phyloP scores from a whole-genome alignment of 345 rosid species.

The Eucalyptus brandiana region DNA sequence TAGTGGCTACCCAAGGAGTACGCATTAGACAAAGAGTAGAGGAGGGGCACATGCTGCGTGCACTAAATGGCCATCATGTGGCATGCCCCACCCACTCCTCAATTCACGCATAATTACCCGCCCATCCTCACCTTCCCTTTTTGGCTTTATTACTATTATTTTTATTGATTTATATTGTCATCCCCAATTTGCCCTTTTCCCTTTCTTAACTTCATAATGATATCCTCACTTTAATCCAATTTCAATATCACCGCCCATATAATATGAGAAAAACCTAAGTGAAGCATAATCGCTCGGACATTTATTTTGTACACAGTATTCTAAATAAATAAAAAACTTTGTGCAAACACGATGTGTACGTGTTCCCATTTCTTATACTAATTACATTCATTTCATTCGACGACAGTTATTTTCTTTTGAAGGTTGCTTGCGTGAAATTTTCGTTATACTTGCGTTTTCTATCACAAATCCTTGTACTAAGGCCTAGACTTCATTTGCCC shows the following conservation, averaged over 20 bases:
- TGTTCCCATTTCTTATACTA: background rate
- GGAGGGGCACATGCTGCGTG: slow-evolving; percentile 3
- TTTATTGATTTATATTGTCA: background rate
- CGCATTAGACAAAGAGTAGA: background rate
- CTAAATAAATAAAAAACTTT: background rate
- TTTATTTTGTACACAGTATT: background rate
- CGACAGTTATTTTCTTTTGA: background rate
- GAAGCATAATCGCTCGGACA: background rate
- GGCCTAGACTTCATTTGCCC: background rate
- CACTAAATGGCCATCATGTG: background rate
- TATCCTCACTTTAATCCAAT: background rate
- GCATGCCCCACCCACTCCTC: slow-evolving; percentile 15
- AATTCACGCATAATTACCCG: slow-evolving; percentile 29
- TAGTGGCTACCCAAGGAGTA: background rate
- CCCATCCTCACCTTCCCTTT: background rate
- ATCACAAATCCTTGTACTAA: background rate
- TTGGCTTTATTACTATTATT: background rate
- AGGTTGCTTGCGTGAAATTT: background rate
- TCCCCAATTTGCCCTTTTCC: background rate
- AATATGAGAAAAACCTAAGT: background rate
- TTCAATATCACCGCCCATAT: background rate
- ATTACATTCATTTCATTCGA: background rate
- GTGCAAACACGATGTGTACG: background rate
- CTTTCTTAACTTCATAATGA: background rate
- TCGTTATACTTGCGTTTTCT: background rate